Evolutionary conservation across 1,139 yeast genomes (phyloP), one percentile per base, ranked within the genome.

Genomic region (Taiozyma sp.): DNA sequence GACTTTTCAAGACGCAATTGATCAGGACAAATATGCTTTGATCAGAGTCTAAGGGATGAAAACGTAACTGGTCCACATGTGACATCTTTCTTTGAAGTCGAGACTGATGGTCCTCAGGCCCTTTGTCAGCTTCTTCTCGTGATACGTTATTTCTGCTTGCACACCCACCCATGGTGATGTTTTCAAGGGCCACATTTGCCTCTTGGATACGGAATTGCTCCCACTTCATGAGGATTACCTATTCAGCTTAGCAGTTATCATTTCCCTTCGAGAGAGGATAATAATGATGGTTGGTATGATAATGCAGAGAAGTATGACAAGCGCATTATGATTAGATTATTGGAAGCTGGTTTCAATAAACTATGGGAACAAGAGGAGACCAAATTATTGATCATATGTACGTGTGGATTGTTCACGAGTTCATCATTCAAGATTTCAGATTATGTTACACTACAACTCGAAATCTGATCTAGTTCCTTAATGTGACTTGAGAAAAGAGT

Each of bases 81-180:
- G 10, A 42, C 42, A n/a, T 47, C 53, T 1, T 55, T 53, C 50
- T 53, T 53, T 14, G 58, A 55, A 44, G 52, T 53, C 16, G 55
- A 56, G 46, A 41, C 51, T 13, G 47, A 47, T 29, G 44, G 44
- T 10, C 53, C 59, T 22, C 11, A 29, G 6, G 13, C 51, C 2
- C 50, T n/a, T 54, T 45, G 49, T 43, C 4, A 44, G 22, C 47
- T 55, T 16, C 48, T 52, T 43, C 29, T 54, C 61, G 22, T 50
- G 50, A 54, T 77, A 30, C 24, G 50, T 68, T 80, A 49, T 72
- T 79, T 11, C 83, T 80, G 2, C 67, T 80, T 56, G 74, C 80
- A 30, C 85, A 80, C 56, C 85, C 85, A 7, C 73, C 66, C 19
- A 58, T 21, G 58, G 61, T 22, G 76, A 77, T 24, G 77, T 68